A percentile compares a stretch with the other conserved stretches of the same genome.
Evolutionary conservation across 345 rosid species (phyloP).

Genomic region (Cardamine chenopodiifolia): DNA sequence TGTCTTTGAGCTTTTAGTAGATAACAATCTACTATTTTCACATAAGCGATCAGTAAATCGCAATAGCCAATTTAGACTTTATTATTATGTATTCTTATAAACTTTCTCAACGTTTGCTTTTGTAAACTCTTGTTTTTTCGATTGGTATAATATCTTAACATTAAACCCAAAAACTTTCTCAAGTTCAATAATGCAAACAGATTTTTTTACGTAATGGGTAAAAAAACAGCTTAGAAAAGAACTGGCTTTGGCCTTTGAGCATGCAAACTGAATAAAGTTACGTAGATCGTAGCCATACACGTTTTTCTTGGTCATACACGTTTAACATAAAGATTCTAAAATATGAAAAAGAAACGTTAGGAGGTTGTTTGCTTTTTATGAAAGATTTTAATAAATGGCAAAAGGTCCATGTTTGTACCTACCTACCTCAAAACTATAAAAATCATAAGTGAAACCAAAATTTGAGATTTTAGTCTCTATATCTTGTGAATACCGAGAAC

Average conservation of each 20-base stretch:
- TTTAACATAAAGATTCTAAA: constrained; percentile 14
- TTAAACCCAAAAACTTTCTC: neutral
- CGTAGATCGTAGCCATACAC: constrained; percentile 37
- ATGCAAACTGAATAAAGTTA: constrained; percentile 14
- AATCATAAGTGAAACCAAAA: neutral
- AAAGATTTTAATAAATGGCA: constrained; percentile 2
- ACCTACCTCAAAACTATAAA: constrained; percentile 15
- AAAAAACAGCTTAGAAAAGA: constrained; percentile 3
- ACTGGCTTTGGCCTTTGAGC: constrained; percentile 14
- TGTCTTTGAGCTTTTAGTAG: neutral
- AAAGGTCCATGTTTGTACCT: constrained; percentile 30
- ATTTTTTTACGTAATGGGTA: constrained; percentile 1
- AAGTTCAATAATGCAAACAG: constrained; percentile 17
- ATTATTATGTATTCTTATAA: neutral
- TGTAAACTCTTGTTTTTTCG: too few species aligned
- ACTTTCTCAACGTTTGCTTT: neutral
- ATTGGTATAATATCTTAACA: too few species aligned
- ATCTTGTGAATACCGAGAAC: neutral
- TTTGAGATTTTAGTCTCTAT: constrained; percentile 13
- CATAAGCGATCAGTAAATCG: neutral
- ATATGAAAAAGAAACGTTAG: neutral
- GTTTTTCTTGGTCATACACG: constrained; percentile 25
- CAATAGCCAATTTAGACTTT: neutral
- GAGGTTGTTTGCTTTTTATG: neutral
- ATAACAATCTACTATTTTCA: neutral